phyloP scores from a whole-genome alignment of 495 filamentous ascomycete genomes.

The Cudoniella acicularis region DNA sequence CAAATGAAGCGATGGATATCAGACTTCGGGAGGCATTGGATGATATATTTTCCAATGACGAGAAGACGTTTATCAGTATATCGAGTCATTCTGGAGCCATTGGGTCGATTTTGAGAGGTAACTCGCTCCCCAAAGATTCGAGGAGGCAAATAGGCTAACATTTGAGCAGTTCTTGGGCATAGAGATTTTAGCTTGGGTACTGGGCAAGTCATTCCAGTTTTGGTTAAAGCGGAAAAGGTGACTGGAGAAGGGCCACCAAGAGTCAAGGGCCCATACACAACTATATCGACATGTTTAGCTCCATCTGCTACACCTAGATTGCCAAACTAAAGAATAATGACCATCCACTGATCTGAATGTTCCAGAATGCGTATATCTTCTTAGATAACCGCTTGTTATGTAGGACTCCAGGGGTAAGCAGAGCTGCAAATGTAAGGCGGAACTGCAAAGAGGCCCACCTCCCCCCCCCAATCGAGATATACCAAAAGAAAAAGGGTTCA shows the following conservation, averaged over 20 bases:
- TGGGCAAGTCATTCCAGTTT: conserved; percentile 66
- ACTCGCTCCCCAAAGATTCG: background rate
- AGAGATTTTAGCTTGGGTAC: conserved; percentile 57
- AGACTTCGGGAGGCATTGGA: conserved; percentile 55
- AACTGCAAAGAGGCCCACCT: too few relatives aligned
- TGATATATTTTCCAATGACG: conserved; percentile 57
- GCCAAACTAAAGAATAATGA: background rate
- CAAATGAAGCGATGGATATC: conserved; percentile 47
- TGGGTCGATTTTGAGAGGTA: conserved; percentile 47
- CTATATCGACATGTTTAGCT: background rate
- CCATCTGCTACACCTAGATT: background rate
- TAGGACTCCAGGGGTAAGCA: too few relatives aligned
- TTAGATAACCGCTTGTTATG: too few relatives aligned
- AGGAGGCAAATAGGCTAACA: background rate
- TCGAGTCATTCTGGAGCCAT: conserved; percentile 71
- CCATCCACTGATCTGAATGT: too few relatives aligned
- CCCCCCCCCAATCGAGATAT: too few relatives aligned
- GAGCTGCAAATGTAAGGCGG: too few relatives aligned
- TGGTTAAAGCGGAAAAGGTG: conserved; percentile 49
- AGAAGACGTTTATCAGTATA: conserved; percentile 59
- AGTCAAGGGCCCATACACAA: background rate
- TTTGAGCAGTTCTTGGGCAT: conserved; percentile 50
- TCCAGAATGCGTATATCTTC: too few relatives aligned
- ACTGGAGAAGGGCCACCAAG: background rate
- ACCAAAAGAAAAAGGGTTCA: too few relatives aligned